Conservation (phyloP, 768 basidiomycete genomes). For the Tylopilus sp. region DNA sequence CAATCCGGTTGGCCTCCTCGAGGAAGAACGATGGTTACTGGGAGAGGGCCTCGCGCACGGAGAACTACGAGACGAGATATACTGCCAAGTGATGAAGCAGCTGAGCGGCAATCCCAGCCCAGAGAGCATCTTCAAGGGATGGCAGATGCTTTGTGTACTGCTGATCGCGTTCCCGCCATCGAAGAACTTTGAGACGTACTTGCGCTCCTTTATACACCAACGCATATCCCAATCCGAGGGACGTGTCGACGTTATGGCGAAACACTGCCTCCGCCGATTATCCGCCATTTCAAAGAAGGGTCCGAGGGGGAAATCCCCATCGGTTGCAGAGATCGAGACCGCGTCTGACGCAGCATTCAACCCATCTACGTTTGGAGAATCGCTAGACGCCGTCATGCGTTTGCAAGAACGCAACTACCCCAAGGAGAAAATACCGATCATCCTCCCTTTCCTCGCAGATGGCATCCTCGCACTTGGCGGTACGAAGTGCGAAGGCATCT, state of each 20-base stretch:
- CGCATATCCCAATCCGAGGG: slow-evolving; percentile 67
- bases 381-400: slow-evolving; percentile 77
- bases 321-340: slow-evolving; percentile 83
- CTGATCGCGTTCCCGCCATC: slow-evolving; percentile 92
- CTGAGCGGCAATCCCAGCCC: slow-evolving; percentile 76
- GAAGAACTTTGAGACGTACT: slow-evolving; percentile 85
- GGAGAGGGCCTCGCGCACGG: slow-evolving; percentile 74
- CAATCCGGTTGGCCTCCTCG: slow-evolving; percentile 51
- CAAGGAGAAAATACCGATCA: slow-evolving; percentile 80
- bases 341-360: slow-evolving; percentile 96
- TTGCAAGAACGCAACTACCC: slow-evolving; percentile 87
- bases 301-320: slow-evolving; percentile 80
- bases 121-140: slow-evolving; percentile 87
- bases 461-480: slow-evolving; percentile 89
- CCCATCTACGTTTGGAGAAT: slow-evolving; percentile 91
- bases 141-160: slow-evolving; percentile 89
- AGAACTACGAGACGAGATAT: slow-evolving; percentile 90
- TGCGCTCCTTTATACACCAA: slow-evolving; percentile 74
- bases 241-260: slow-evolving; percentile 85
- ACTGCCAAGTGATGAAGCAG: slow-evolving; percentile 92
- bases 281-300: slow-evolving; percentile 76
- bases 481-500: slow-evolving; percentile 83
- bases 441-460: slow-evolving; percentile 90
- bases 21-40: slow-evolving; percentile 86
- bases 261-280: slow-evolving; percentile 82